Conservation (phyloP, 2,329 filamentous ascomycete genomes). For the Diplodia corticola region DNA sequence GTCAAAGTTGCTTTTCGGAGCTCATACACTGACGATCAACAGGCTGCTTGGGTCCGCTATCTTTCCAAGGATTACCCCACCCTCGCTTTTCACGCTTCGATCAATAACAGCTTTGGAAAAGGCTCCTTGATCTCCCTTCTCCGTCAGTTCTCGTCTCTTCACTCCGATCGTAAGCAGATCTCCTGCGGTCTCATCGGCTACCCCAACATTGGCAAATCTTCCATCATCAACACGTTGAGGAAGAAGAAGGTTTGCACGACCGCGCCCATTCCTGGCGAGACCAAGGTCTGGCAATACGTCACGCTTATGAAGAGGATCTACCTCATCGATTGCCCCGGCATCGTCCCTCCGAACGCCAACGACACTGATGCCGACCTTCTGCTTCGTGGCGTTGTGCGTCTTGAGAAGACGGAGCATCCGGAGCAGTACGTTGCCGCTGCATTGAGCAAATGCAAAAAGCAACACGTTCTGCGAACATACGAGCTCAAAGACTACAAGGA, state of each 20-base stretch:
- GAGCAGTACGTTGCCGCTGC: slow-evolving; percentile 92
- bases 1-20: slow-evolving; percentile 32
- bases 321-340: slow-evolving; percentile 94
- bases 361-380: slow-evolving; percentile 88
- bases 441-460: slow-evolving; percentile 74
- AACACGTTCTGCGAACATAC: slow-evolving; percentile 91
- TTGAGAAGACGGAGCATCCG: slow-evolving; percentile 95
- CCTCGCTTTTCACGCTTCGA: slow-evolving; percentile 88
- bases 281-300: slow-evolving; percentile 97
- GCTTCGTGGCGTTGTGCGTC: slow-evolving; percentile 84
- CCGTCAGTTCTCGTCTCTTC: slow-evolving; percentile 86
- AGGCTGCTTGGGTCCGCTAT: slow-evolving; percentile 91
- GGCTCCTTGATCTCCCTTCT: slow-evolving; percentile 89
- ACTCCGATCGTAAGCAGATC: slow-evolving; percentile 90
- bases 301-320: slow-evolving; percentile 93
- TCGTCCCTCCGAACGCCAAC: slow-evolving; percentile 83
- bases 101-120: slow-evolving; percentile 96
- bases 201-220: slow-evolving; percentile 94
- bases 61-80: slow-evolving; percentile 92
- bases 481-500: slow-evolving; percentile 73
- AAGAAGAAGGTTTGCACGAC: slow-evolving; percentile 94
- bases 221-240: slow-evolving; percentile 92
- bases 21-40: slow-evolving; percentile 32
- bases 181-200: slow-evolving; percentile 87
- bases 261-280: slow-evolving; percentile 93